Base-by-base conservation (phyloP, 192 early-diverging fungal genomes). In the Cetraspora pellucida region DNA sequence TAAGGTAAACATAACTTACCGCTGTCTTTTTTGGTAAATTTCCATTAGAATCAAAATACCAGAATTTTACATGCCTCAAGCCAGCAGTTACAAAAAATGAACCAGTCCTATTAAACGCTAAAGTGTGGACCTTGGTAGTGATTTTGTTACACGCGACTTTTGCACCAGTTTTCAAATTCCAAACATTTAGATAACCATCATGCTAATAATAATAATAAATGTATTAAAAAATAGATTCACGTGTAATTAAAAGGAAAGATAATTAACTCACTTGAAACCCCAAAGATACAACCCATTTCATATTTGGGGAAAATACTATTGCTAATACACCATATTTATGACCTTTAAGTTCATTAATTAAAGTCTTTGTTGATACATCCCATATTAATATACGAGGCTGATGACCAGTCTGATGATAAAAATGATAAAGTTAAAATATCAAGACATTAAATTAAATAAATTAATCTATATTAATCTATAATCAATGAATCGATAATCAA, bases 151-250 rank as follows among this genome's bases (percentile, higher is more conserved):
- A 90, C 0, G 88, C 90, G 7, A 94, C 77, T 76, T 87, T 87
- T 8, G 77, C 75, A 7, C 87, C 87, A 37, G 85, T 87, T 75
- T 84, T 83, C 89, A 91, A 94, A 80, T 95, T 89, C 94, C 94
- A 95, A n/a, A 95, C 87, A 77, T 92, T 86, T 37, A 94, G 73
- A 76, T 88, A 91, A 0, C 93, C 93, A 81, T 95, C 94, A 78
- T 95, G 91, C 89, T 93, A 81, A 37, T n/a, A 19, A 37, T 45
- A 17, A 21, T 2, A 61, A 31, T 54, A 28, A 52, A 19, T 31
- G 9, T 10, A 77, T 50, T 44, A 57, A 23, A 0, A 47, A 11
- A 68, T n/a, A 47, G 2, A 19, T 68, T 68, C 43, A 45, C 7
- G 37, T 37, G 1, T 6, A 37, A 37, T 37, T 37, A 37, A 37